These are phyloP conservation scores for Xerocomus nothofagi DNA, from an alignment of 1,284 basidiomycete species.

Conservation along the genomic window DNA sequence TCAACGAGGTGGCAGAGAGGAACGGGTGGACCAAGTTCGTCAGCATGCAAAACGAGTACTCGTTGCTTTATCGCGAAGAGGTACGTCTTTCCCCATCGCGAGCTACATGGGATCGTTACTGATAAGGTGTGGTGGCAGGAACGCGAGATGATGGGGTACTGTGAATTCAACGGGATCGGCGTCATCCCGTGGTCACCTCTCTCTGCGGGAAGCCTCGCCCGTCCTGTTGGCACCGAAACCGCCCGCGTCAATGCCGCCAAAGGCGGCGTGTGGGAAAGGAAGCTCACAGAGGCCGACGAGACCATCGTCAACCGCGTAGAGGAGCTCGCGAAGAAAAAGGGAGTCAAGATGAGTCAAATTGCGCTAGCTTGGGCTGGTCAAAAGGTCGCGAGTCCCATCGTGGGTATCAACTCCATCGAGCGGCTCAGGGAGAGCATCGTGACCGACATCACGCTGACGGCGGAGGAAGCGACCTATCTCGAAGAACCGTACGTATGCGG, in stretches of 20 bases:
- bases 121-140: too few relatives aligned
- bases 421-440: slow-evolving; percentile 27
- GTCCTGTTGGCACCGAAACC: slow-evolving; percentile 36
- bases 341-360: slow-evolving; percentile 42
- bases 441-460: slow-evolving; percentile 20
- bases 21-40: slow-evolving; percentile 42
- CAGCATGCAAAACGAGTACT: slow-evolving; percentile 44
- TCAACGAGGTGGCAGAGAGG: slow-evolving; percentile 40
- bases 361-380: slow-evolving; percentile 40
- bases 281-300: slow-evolving; percentile 33
- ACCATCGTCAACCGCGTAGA: slow-evolving; percentile 43
- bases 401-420: slow-evolving; percentile 29
- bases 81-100: slow-evolving; percentile 15
- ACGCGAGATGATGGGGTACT: slow-evolving; percentile 48
- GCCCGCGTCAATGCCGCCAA: slow-evolving; percentile 21
- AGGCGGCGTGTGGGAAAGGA: slow-evolving; percentile 32
- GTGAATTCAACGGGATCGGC: slow-evolving; percentile 46
- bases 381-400: slow-evolving; percentile 43
- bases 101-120: too few relatives aligned
- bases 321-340: slow-evolving; percentile 40
- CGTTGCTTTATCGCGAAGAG: slow-evolving; percentile 44
- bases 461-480: slow-evolving; percentile 31
- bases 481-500: slow-evolving; percentile 30
- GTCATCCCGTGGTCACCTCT: slow-evolving; percentile 46
- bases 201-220: slow-evolving; percentile 39